Conservation (phyloP, 345 rosid species). For the Hypericum androsaemum region DNA sequence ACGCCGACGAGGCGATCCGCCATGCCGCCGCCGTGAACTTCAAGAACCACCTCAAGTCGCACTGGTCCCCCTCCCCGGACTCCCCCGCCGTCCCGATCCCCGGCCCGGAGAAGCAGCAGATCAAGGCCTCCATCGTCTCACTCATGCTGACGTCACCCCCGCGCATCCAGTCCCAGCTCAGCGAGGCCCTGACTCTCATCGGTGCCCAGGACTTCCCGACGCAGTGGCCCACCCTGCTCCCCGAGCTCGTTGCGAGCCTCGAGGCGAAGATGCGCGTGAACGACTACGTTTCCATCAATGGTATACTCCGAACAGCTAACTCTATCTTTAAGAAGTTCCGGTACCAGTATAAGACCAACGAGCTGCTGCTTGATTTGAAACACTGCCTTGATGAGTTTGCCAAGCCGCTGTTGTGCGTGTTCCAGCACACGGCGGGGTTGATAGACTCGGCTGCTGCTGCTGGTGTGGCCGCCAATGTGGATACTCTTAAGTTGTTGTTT, state of each 20-base stretch:
- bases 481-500: conserved; percentile 42
- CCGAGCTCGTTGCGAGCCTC: conserved; percentile 66
- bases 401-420: conserved; percentile 57
- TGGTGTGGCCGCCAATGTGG: conserved; percentile 29
- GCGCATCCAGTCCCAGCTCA: conserved; percentile 85
- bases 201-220: conserved; percentile 91
- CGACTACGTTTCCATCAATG: conserved; percentile 62
- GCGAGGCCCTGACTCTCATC: conserved; percentile 80
- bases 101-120: conserved; percentile 68
- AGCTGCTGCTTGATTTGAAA: conserved; percentile 67
- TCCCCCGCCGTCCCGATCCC: conserved; percentile 32
- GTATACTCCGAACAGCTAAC: conserved; percentile 85
- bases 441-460: conserved; percentile 48
- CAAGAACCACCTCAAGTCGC: conserved; percentile 79
- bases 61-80: conserved; percentile 54
- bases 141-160: conserved; percentile 77
- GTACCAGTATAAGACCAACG: conserved; percentile 71
- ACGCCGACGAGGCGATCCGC: conserved; percentile 81
- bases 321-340: conserved; percentile 83
- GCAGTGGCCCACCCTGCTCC: conserved; percentile 69
- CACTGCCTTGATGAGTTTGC: conserved; percentile 69
- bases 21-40: conserved; percentile 92
- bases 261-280: conserved; percentile 32
- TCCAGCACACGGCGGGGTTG: conserved; percentile 48
- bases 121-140: conserved; percentile 67